Base-by-base conservation (phyloP, 2,329 filamentous ascomycete genomes). In the Geosmithia putterillii region DNA sequence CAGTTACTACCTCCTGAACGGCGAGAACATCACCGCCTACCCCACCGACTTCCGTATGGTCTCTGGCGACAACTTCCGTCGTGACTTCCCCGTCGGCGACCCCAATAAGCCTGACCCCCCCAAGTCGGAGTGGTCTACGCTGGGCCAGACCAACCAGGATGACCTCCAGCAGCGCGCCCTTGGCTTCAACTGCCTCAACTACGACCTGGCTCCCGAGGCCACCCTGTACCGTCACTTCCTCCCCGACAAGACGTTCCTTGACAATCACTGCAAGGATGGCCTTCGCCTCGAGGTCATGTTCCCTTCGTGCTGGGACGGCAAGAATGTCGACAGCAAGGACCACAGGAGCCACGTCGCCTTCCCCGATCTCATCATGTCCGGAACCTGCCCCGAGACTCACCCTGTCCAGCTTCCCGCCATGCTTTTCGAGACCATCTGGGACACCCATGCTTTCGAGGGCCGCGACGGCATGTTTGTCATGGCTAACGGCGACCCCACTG, bases 181-280 rank as follows among this genome's bases (percentile, higher is more conserved):
- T 22, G 90, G 92, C 3, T 95, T 95, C 75, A 96, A 96, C 71
- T 96, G 92, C 64, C 66, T 98, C n/a, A 81, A 96, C 74, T 95
- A 95, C 58, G 54, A 53, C 25, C 67, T 62, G 20, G 53, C 61
- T 0, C 68, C 83, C 2, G 88, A 95, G 60, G 72, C 74, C 2
- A 83, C 88, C 14, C 73, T 94, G 32, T 83, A 79, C 61, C 86
- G 89, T 50, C 89, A 95, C 61, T 80, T 76, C 57, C 55, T 95
- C 52, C 89, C 90, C 0, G 74, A 82, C 53, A 94, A 94, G 71
- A 63, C 64, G 0, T 94, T 77, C 57, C 70, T 95, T 32, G 88
- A 95, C 56, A 72, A 71, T 44, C 80, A 90, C 63, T 96, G 90
- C 65, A 64, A 65, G n/a, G 74, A 94, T 54, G 90, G 90, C 46